Evolutionary conservation across 2,329 filamentous ascomycete genomes (phyloP), one percentile per base, ranked within the genome.

Genomic region (Ascochyta lentis): DNA sequence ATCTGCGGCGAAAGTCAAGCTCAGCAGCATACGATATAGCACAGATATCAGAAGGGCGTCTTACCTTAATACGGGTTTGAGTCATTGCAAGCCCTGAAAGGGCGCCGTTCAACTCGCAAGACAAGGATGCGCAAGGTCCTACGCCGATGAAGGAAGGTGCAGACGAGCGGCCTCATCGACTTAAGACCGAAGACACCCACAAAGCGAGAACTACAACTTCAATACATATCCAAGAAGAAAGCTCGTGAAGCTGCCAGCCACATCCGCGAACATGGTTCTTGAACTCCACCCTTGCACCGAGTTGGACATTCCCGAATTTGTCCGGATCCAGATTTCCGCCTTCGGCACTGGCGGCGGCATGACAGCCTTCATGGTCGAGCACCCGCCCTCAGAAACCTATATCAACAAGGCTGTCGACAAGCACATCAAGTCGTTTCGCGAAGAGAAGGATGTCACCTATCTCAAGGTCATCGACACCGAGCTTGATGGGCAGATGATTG

Each of bases 391-490:
- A 23, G 57, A 58, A 16, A 60, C 64, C n/a, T 60, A 60, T 13
- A 46, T 60, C 5, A 54, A 65, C 33, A 65, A 60, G 37, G 43
- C 44, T 2, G 54, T 68, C 26, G 63, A 66, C 13, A 73, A 67
- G 52, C 61, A 70, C 38, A 41, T 67, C 38, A 70, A 73, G 27
- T 65, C 61, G 8, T 57, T 66, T 6, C 49, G 45, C 8, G 58
- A 61, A 16, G 73, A 76, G 52, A 54, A 60, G 0, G 69, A 74
- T 40, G 54, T 66, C 5, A 58, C 59, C 4, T 72, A 64, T 39
- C 58, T 76, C 22, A 73, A 76, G 54, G 64, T 72, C 41, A 56
- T 75, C 35, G 70, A 76, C 42, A 73, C 71, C 5, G 68, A 73
- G n/a, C 48, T 67, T 2, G 49, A 58, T 24, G 67, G 66, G 6